phyloP scores from a whole-genome alignment of 2,329 filamentous ascomycete species.

The Stromatinia cepivora region DNA sequence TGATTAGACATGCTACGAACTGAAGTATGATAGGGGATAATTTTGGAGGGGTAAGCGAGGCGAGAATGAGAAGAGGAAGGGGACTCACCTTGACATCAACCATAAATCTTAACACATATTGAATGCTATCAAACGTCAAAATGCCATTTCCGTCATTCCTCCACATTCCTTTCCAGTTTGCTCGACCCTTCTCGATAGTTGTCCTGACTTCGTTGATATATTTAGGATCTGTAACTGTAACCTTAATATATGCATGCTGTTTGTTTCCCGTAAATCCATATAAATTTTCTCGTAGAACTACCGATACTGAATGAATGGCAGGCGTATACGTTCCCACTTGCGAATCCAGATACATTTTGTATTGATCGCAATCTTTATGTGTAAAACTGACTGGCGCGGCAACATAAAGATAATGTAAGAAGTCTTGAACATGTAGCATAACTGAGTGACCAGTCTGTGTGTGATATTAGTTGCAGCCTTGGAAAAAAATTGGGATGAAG shows the following conservation, averaged over 20 bases:
- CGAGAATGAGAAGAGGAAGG: too few relatives aligned
- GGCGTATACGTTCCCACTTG: slow-evolving; percentile 72
- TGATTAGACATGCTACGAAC: slow-evolving; percentile 21
- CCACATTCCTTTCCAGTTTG: slow-evolving; percentile 94
- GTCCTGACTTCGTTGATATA: slow-evolving; percentile 74
- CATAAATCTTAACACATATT: slow-evolving; percentile 96
- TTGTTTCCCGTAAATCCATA: slow-evolving; percentile 93
- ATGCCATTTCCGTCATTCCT: slow-evolving; percentile 68
- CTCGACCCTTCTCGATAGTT: slow-evolving; percentile 70
- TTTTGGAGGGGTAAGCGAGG: neutral
- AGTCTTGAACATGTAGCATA: slow-evolving; percentile 90
- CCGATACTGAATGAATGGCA: slow-evolving; percentile 75
- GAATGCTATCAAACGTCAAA: slow-evolving; percentile 92
- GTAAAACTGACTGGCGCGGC: slow-evolving; percentile 82
- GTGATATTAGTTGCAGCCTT: slow-evolving; percentile 27
- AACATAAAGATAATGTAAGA: slow-evolving; percentile 94
- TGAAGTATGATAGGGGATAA: neutral
- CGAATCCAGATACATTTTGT: slow-evolving; percentile 76
- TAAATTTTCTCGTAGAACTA: slow-evolving; percentile 86
- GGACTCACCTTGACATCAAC: slow-evolving; percentile 78
- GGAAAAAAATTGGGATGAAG: slow-evolving; percentile 5
- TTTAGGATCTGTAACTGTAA: slow-evolving; percentile 88
- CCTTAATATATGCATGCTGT: slow-evolving; percentile 88
- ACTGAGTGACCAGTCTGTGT: slow-evolving; percentile 76
- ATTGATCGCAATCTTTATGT: slow-evolving; percentile 73